Base-by-base conservation (phyloP, 805 yeast genomes). In the Candida maltosa region DNA sequence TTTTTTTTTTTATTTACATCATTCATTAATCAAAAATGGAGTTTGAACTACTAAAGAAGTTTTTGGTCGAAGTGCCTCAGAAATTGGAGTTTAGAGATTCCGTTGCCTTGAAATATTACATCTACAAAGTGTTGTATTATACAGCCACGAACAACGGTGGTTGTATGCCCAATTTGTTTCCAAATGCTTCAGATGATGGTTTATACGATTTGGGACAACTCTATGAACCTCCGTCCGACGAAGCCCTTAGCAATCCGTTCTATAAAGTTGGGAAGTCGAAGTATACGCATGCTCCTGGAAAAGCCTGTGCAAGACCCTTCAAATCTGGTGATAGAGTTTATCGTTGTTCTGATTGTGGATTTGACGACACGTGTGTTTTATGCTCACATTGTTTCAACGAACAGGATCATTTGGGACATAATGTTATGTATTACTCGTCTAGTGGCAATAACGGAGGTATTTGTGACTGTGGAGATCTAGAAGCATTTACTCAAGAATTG, bases 321-420 rank as follows among this genome's bases (percentile, higher is more conserved):
- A 70, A 67, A 26, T 48, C 56, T 3, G 83, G 83, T 16, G 85
- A 81, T 41, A 78, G 82, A 1, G 80, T 83, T 15, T 85, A 81
- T 52, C 65, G 87, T 37, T 85, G 95, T 51, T 66, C 66, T 22
- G 86, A 83, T 39, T 85, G 95, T 65, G 87, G 85, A 0, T 75
- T 72, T 41, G 95, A 85, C 56, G 78, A 77, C 6, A 81, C 89
- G 0, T 85, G 94, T 65, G 88, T 86, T 22, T 53, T 85, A 18
- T 85, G 95, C 58, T 75, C 71, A 9, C 62, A 77, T 45, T 85
- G 95, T 54, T 85, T 83, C 60, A 80, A 82, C 52, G 70, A 73
- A 36, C 72, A 71, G 4, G 87, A 83, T 47, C 95, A 85, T 53
- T 51, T 58, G 10, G 79, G 70, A 34, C 95, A 85, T 51, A 75